Evolutionary conservation across 306 rosid genomes (phyloP).

Genomic region (Arachis stenosperma): DNA sequence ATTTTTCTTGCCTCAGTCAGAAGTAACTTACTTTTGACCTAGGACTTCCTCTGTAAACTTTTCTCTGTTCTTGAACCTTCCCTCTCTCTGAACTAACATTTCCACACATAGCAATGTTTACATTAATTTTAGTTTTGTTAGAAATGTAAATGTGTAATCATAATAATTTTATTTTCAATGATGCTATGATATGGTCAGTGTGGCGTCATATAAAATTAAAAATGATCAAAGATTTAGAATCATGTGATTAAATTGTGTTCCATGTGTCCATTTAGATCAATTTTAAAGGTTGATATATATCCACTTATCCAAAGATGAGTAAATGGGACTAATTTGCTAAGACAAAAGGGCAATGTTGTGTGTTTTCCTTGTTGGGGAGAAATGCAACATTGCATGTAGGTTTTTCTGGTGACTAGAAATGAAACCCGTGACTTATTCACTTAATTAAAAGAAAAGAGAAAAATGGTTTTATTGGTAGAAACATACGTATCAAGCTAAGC

Average conservation of each 20-base stretch:
- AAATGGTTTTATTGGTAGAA: background rate
- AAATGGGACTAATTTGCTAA: background rate
- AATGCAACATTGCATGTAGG: conserved; percentile 6
- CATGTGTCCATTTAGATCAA: conserved; percentile 14
- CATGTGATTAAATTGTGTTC: background rate
- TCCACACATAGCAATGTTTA: background rate
- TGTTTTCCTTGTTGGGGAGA: conserved; percentile 27
- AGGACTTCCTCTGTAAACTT: too few relatives aligned
- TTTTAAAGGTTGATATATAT: conserved; percentile 9
- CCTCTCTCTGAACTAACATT: too few relatives aligned
- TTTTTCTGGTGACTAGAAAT: conserved; percentile 19
- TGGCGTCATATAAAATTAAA: conserved; percentile 33
- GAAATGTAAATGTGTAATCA: background rate
- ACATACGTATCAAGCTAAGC: background rate
- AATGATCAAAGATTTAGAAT: background rate
- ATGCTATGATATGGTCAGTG: conserved; percentile 38
- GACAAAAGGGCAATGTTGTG: conserved; percentile 10
- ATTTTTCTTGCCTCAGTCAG: too few relatives aligned
- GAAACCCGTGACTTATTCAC: background rate
- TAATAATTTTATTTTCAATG: conserved; percentile 42
- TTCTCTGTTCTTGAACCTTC: too few relatives aligned
- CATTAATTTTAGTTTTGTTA: background rate
- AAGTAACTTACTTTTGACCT: too few relatives aligned
- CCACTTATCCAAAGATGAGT: background rate
- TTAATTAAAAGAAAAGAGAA: background rate